Conservation (phyloP, 73 alveolate genomes). For the Durusdinium trenchii region DNA sequence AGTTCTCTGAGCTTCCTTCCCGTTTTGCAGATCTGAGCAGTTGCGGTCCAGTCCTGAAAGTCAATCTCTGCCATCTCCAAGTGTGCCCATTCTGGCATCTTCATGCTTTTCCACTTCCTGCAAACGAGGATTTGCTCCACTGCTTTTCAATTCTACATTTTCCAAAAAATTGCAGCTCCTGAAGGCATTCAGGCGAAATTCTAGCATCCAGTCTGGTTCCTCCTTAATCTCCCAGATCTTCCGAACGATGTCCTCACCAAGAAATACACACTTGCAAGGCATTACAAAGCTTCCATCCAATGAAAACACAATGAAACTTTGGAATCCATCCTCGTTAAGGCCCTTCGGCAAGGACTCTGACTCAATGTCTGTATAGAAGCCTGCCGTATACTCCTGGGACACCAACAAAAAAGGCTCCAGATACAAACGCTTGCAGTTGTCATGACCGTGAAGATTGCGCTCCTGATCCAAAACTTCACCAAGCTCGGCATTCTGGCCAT, state of each 20-base stretch:
- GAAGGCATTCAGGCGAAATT: constrained; percentile 88
- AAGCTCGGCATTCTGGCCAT: constrained; percentile 90
- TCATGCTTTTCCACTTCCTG: constrained; percentile 88
- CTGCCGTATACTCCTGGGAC: constrained; percentile 69
- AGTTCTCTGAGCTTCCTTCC: background rate
- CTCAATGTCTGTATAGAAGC: constrained; percentile 85
- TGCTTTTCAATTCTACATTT: background rate
- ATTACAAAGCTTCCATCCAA: background rate
- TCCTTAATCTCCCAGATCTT: constrained; percentile 82
- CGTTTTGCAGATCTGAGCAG: background rate
- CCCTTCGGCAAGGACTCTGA: constrained; percentile 91
- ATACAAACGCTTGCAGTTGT: background rate
- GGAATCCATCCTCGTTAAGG: constrained; percentile 27
- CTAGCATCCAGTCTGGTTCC: constrained; percentile 95
- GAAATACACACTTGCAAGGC: background rate
- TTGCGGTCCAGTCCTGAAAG: constrained; percentile 42
- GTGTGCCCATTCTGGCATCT: constrained; percentile 95
- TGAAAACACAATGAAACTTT: background rate
- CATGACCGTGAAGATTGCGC: background rate
- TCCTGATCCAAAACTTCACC: constrained; percentile 94
- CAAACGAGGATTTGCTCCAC: background rate
- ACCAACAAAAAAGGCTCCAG: background rate
- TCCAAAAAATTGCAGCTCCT: background rate
- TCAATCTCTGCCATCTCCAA: constrained; percentile 85
- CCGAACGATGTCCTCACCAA: constrained; percentile 77